Evolutionary conservation across 306 rosid species (phyloP).

Genomic region (Cucumis cinereus): DNA sequence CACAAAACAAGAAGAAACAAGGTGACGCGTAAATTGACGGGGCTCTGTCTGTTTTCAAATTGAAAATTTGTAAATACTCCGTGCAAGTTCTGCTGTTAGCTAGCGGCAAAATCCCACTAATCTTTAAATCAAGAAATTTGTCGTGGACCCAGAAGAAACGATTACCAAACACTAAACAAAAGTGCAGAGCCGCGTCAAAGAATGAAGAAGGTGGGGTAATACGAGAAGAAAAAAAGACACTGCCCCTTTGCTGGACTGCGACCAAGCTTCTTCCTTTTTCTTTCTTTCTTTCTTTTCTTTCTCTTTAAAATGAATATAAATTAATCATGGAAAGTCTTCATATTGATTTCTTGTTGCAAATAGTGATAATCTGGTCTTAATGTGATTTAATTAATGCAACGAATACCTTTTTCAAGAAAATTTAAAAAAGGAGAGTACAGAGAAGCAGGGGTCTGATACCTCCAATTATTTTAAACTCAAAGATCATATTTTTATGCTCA

Average conservation of each 20-base stretch:
- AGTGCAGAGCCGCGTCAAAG: conserved; percentile 1
- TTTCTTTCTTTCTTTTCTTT: background rate
- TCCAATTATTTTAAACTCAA: background rate
- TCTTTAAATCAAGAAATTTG: background rate
- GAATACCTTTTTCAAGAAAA: background rate
- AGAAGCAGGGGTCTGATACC: background rate
- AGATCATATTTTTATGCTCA: background rate
- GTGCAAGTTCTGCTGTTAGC: background rate
- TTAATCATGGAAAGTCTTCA: background rate
- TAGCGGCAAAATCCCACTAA: background rate
- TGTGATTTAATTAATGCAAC: background rate
- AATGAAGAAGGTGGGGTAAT: background rate
- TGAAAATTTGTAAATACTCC: background rate
- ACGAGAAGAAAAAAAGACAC: background rate
- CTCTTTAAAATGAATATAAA: background rate
- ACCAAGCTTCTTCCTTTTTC: too few relatives aligned
- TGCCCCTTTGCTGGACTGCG: background rate
- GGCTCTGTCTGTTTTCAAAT: background rate
- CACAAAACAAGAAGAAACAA: background rate
- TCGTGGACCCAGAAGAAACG: background rate
- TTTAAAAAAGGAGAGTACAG: background rate
- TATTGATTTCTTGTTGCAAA: background rate
- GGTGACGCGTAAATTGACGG: background rate
- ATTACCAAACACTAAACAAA: background rate
- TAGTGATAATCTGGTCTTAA: background rate